Percentiles rank a stretch among this genome's conserved stretches.
Conservation (phyloP, 768 basidiomycete genomes). For the Tephrocybe rancida region DNA sequence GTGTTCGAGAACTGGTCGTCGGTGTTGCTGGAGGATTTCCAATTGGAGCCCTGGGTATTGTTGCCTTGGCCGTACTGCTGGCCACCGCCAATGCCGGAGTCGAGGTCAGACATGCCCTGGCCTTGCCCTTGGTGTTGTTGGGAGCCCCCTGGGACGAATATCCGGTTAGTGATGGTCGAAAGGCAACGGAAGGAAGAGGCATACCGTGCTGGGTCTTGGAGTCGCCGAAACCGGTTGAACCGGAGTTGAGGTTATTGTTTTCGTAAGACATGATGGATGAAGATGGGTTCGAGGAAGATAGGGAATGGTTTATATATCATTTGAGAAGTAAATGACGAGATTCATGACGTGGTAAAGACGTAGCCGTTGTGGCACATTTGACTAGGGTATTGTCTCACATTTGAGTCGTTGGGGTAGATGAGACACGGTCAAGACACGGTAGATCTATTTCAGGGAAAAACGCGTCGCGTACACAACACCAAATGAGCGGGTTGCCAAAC, state of each 20-base stretch:
- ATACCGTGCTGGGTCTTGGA: conserved; percentile 4
- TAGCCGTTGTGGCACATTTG: neutral
- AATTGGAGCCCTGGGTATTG: neutral
- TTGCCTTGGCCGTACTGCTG: neutral
- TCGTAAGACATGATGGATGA: conserved; percentile 17
- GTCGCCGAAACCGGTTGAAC: conserved; percentile 7
- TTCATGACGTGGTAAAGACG: conserved; percentile 11
- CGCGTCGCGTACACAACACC: conserved; percentile 11
- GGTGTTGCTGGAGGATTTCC: conserved; percentile 4
- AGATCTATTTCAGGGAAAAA: no score
- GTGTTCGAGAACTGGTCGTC: conserved; percentile 2
- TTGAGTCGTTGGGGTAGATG: neutral
- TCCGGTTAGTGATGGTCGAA: neutral
- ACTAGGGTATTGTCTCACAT: conserved; percentile 1
- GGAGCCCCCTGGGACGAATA: neutral
- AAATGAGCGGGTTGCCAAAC: neutral
- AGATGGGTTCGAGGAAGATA: neutral
- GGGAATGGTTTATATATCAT: conserved; percentile 10
- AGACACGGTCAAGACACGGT: no score
- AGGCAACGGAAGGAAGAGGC: neutral
- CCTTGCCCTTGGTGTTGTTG: conserved; percentile 2
- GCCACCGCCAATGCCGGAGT: neutral
- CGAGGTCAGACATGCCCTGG: neutral
- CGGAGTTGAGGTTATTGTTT: conserved; percentile 13
- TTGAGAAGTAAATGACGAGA: conserved; percentile 2